A percentile compares a stretch with the other conserved stretches of the same genome.
These are phyloP conservation scores for Cyclotella baltica DNA, from an alignment of 108 stramenopile genomes.

Conservation along the genomic window DNA sequence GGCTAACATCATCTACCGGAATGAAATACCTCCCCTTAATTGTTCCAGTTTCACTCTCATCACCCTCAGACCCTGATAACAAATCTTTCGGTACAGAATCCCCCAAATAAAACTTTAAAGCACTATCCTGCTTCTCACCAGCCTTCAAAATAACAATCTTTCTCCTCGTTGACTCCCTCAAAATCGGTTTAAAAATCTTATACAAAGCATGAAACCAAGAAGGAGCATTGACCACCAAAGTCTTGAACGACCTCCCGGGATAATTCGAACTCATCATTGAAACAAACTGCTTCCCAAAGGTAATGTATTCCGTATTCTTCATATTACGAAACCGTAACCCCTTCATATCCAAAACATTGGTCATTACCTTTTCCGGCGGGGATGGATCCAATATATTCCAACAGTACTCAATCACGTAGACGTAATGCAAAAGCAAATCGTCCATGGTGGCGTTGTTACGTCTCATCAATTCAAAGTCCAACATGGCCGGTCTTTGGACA, in stretches of 20 bases:
- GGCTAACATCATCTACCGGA: slow-evolving; percentile 32
- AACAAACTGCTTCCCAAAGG: slow-evolving; percentile 71
- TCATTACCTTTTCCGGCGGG: slow-evolving; percentile 71
- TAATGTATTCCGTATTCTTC: slow-evolving; percentile 62
- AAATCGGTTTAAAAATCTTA: slow-evolving; percentile 68
- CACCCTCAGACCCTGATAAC: slow-evolving; percentile 15
- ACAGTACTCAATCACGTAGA: slow-evolving; percentile 80
- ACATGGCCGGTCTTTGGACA: slow-evolving; percentile 63
- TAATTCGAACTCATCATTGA: slow-evolving; percentile 74
- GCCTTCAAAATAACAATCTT: slow-evolving; percentile 72
- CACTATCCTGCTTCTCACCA: slow-evolving; percentile 63
- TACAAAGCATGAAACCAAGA: slow-evolving; percentile 76
- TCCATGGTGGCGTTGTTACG: slow-evolving; percentile 62
- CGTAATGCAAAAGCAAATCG: slow-evolving; percentile 75
- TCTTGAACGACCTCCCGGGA: slow-evolving; percentile 75
- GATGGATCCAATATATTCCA: slow-evolving; percentile 79
- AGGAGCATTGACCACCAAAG: slow-evolving; percentile 80
- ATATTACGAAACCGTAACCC: slow-evolving; percentile 59
- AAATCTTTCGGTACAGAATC: slow-evolving; percentile 54
- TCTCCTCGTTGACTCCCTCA: slow-evolving; percentile 75
- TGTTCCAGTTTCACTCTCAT: background rate
- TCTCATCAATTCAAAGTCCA: slow-evolving; percentile 58
- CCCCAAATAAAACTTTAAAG: slow-evolving; percentile 60
- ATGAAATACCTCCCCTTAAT: slow-evolving; percentile 24
- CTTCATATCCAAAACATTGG: slow-evolving; percentile 77